Percentiles rank a stretch among this genome's conserved stretches.
Conservation (phyloP, 306 rosid genomes). For the Lotus japonicus region DNA sequence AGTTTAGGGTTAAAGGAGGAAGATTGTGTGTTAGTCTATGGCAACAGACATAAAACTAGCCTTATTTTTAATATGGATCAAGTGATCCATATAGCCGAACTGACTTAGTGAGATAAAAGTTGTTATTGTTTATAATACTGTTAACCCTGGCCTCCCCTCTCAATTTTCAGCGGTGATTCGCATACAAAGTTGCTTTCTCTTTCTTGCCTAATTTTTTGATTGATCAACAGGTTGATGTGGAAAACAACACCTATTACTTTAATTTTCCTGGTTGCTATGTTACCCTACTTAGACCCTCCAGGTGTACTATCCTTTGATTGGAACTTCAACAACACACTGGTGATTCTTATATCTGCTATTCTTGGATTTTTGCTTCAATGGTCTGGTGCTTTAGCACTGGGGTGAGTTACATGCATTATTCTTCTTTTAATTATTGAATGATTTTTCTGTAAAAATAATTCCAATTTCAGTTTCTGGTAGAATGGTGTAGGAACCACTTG, state of each 20-base stretch:
- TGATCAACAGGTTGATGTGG: conserved; percentile 77
- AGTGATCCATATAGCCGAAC: no score
- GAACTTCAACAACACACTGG: conserved; percentile 50
- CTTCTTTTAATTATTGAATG: neutral
- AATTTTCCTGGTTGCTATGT: conserved; percentile 50
- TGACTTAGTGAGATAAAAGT: no score
- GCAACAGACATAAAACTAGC: no score
- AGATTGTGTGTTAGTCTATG: no score
- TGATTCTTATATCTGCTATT: conserved; percentile 61
- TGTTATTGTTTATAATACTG: neutral
- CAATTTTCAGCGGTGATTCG: neutral
- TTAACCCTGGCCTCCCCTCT: neutral
- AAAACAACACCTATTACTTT: conserved; percentile 80
- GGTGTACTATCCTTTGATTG: conserved; percentile 62
- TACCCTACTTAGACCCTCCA: conserved; percentile 81
- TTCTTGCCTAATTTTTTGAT: conserved; percentile 16
- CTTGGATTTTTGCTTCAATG: conserved; percentile 93
- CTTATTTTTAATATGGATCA: no score
- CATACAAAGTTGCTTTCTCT: neutral
- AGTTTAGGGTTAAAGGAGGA: neutral
- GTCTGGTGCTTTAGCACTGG: conserved; percentile 88
- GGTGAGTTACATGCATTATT: conserved; percentile 47
- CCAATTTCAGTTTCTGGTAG: neutral
- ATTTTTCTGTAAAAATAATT: neutral
- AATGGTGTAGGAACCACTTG: neutral